phyloP scores from a whole-genome alignment of 2,329 filamentous ascomycete genomes.

The Xylariaceae sp. region DNA sequence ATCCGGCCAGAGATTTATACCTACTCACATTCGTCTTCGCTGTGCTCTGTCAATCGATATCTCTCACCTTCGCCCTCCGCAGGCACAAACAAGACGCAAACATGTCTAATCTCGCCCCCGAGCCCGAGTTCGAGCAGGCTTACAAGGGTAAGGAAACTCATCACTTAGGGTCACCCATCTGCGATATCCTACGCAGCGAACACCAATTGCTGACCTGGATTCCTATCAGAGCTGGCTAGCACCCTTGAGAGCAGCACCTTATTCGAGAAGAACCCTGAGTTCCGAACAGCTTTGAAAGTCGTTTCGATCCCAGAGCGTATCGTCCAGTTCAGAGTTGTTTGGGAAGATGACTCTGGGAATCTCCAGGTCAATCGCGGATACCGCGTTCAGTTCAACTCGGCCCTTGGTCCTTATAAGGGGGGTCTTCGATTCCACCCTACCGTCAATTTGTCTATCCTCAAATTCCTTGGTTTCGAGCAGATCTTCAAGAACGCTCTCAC shows the following conservation, averaged over 20 bases:
- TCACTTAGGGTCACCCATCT: background rate
- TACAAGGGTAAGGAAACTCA: constrained; percentile 69
- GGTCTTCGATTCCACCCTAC: constrained; percentile 92
- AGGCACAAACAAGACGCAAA: background rate
- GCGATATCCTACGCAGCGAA: background rate
- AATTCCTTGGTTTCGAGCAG: constrained; percentile 99
- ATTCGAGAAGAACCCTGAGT: constrained; percentile 92
- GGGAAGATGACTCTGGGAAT: constrained; percentile 90
- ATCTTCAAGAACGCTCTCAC: constrained; percentile 99
- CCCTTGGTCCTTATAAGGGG: constrained; percentile 96
- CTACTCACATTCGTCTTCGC: too few species aligned
- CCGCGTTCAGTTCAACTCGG: constrained; percentile 98
- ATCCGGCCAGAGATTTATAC: too few species aligned
- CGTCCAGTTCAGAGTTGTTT: constrained; percentile 95
- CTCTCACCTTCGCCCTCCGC: background rate
- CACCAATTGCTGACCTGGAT: constrained; percentile 13
- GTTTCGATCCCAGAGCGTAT: constrained; percentile 89
- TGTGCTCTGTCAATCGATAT: background rate
- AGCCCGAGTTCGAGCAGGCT: constrained; percentile 98
- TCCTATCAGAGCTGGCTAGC: constrained; percentile 75
- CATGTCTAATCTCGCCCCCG: constrained; percentile 80
- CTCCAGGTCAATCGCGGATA: constrained; percentile 91
- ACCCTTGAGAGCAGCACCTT: constrained; percentile 92
- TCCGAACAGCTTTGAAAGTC: constrained; percentile 83
- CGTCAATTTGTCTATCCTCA: constrained; percentile 77